phyloP scores from a whole-genome alignment of 1,139 yeast genomes.

The Kurtzmaniella quercitrusa region DNA sequence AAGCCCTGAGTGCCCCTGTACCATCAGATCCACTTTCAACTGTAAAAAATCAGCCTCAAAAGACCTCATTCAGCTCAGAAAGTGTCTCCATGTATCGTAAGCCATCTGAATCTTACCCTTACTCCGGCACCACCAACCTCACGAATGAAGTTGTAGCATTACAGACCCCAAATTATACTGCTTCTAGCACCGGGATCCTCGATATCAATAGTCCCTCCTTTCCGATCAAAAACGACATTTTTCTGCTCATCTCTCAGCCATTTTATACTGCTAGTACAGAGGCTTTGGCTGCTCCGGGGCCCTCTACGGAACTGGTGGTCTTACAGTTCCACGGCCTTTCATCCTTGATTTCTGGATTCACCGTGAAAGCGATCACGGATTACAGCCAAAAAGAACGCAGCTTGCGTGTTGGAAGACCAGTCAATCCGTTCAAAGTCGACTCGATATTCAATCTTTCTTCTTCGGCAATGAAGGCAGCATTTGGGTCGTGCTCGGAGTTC shows the following conservation, averaged over 20 bases:
- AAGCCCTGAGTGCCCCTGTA: neutral
- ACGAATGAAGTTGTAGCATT: neutral
- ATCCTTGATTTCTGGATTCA: slow-evolving; percentile 20
- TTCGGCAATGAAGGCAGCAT: slow-evolving; percentile 9
- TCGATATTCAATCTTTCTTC: slow-evolving; percentile 21
- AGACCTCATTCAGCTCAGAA: neutral
- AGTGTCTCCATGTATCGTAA: neutral
- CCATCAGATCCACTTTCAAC: neutral
- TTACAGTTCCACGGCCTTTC: slow-evolving; percentile 22
- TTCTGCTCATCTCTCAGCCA: neutral
- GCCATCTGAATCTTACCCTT: slow-evolving; percentile 5
- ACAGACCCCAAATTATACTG: neutral
- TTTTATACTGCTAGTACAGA: neutral
- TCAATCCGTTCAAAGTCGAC: slow-evolving; percentile 20
- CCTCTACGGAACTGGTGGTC: slow-evolving; percentile 18
- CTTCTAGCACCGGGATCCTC: neutral
- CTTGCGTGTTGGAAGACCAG: neutral
- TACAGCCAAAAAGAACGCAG: slow-evolving; percentile 6
- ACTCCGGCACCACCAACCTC: neutral
- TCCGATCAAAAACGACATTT: slow-evolving; percentile 15
- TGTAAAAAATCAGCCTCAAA: neutral
- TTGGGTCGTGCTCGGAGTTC: slow-evolving; percentile 10
- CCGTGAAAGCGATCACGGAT: slow-evolving; percentile 11
- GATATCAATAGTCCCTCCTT: slow-evolving; percentile 14
- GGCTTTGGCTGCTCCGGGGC: neutral